Base-by-base conservation (phyloP, 192 early-diverging fungal genomes). In the Chytriomyces sp. region DNA sequence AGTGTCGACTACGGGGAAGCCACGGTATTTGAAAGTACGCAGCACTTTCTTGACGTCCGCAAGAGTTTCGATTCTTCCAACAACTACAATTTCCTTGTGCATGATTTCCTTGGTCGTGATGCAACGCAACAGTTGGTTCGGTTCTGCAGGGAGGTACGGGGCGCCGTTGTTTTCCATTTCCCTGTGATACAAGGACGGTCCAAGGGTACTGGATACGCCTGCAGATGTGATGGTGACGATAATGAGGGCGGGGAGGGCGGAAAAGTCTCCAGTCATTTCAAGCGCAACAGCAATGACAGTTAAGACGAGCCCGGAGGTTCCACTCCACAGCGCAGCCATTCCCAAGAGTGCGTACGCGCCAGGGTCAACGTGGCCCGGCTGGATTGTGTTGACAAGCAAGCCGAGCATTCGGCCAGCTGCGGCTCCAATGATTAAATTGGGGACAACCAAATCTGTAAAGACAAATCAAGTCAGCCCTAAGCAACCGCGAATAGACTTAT, bases 381-480 rank as follows among this genome's bases (percentile, higher is more conserved):
- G 49, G 24, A 83, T 66, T 18, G 44, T 16, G 77, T 83, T 82
- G 45, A 82, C 35, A 61, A 47, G 9, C 1, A 83, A 11, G 3
- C 79, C 82, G 24, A 75, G 50, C 28, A 83, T n/a, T 10, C 82
- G 70, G 3, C 82, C 82, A 3, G 77, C 70, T 6, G 49, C 57
- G 11, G 82, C 82, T n/a, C 82, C 82, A 11, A 82, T 82, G 48
- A 83, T 83, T 53, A 83, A 45, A 57, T 83, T 83, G 18, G 82
- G 82, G 61, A 83, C 69, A 35, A 83, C 82, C 61, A 80, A 47
- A 72, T 81, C 72, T 78, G 79, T 3, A 7, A 77, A 59, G 18
- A 44, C 62, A 69, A 18, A 35, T 13, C n/a, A 35, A 35, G 35
- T 35, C 4, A 35, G 35, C 35, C 35, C 35, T 45, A 60, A 26